Evolutionary conservation across 1,284 basidiomycete species (phyloP).

Genomic region (Puccinia hordei): DNA sequence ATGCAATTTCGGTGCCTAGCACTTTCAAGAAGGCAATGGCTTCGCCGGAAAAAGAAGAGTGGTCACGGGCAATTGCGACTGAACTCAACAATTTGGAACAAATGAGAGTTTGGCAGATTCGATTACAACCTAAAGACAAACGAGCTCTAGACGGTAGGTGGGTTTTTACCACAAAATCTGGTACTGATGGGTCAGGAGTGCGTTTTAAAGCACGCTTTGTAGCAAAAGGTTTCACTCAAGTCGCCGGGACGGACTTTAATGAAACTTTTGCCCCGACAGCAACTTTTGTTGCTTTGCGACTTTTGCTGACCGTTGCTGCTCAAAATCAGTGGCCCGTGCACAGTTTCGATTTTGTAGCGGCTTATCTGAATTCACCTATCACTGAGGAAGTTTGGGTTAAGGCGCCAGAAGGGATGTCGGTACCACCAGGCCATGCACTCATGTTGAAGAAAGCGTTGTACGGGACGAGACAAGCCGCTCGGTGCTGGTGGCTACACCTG

Average conservation of each 20-base stretch:
- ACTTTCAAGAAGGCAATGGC: neutral
- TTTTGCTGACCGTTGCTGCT: neutral
- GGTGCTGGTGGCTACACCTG: conserved; percentile 35
- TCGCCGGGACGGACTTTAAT: neutral
- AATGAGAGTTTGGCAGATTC: conserved; percentile 22
- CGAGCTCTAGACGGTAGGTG: neutral
- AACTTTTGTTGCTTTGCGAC: conserved; percentile 16
- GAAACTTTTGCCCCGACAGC: conserved; percentile 37
- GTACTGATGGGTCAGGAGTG: no score
- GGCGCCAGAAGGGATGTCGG: neutral
- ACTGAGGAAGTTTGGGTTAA: conserved; percentile 21
- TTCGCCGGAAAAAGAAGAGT: neutral
- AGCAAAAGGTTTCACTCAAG: conserved; percentile 15
- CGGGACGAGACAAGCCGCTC: conserved; percentile 21
- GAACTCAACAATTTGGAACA: neutral
- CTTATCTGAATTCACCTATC: conserved; percentile 22
- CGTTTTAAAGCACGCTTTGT: conserved; percentile 17
- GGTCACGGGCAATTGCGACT: neutral
- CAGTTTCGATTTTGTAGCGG: conserved; percentile 30
- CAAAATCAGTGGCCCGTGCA: neutral
- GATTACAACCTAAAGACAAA: neutral
- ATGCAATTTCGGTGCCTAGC: neutral
- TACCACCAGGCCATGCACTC: neutral
- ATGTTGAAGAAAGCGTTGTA: conserved; percentile 10
- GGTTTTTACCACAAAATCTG: conserved; percentile 48